Evolutionary conservation across 192 early-diverging fungal species (phyloP).

Genomic region (Lobosporangium transversale): DNA sequence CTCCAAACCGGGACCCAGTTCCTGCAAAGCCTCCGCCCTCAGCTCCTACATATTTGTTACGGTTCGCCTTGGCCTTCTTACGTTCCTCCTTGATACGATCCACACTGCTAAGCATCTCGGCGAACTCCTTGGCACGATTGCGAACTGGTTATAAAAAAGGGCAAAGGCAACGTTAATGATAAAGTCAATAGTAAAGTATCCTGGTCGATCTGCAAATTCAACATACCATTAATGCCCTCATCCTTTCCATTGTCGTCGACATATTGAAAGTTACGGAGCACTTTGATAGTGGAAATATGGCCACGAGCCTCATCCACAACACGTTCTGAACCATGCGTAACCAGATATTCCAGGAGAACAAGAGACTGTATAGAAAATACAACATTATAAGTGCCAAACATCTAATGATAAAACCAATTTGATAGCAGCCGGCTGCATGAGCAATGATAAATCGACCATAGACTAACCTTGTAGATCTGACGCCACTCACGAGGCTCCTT

Average conservation of each 20-base stretch:
- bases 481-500: conserved; percentile 88
- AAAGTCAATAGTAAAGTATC: neutral
- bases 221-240: conserved; percentile 94
- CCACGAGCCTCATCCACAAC: conserved; percentile 89
- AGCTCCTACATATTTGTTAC: conserved; percentile 86
- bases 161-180: too few relatives aligned
- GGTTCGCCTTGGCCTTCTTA: conserved; percentile 88
- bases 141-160: conserved; percentile 72
- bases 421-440: too few relatives aligned
- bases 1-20: conserved; percentile 60
- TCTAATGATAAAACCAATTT: neutral
- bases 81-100: conserved; percentile 87
- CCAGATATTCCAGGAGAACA: conserved; percentile 91
- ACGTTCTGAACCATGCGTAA: conserved; percentile 94
- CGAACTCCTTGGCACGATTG: conserved; percentile 89
- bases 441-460: too few relatives aligned
- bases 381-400: neutral
- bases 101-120: conserved; percentile 82
- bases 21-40: conserved; percentile 54
- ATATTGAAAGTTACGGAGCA: conserved; percentile 87
- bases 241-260: conserved; percentile 96
- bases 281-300: conserved; percentile 90
- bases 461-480: conserved; percentile 90
- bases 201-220: neutral
- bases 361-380: conserved; percentile 68